Base-by-base conservation (phyloP, 805 yeast genomes). In the Wickerhamomyces bisporus region DNA sequence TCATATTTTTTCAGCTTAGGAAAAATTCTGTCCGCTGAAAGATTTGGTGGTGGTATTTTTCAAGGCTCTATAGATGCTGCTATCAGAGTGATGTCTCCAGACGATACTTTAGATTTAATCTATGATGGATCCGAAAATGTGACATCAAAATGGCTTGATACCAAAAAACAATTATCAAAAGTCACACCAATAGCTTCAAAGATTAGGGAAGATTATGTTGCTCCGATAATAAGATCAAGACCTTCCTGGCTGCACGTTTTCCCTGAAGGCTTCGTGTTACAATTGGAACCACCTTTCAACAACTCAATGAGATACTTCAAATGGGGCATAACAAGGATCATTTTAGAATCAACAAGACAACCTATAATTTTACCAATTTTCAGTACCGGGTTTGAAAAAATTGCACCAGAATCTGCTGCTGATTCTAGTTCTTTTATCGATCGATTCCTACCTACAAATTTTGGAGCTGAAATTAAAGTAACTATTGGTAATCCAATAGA, bases 251-350 rank as follows among this genome's bases (percentile, higher is more conserved):
- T 93, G 41, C 98, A 91, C 57, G 77, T 88, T 4, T 91, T 86
- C 60, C 98, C 98, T 0, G 98, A 91, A 59, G 96, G 95, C 0
- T 86, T 81, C 57, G 98, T 91, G 5, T 73, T 91, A 37, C 98
- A 93, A 58, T 58, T 86, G 34, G 72, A 79, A 43, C 79, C 81
- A 26, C 96, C 96, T 0, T 79, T 77, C 55, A 69, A 73, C 35
- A 84, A 86, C 48, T 87, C 97, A 4, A 86, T 93, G 93, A 69
- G 96, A 45, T 91, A 86, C 61, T 91, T 93, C 69, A 82, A 86
- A 55, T 91, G 98, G 98, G 98, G 98, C 0, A 79, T 88, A 1
- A 76, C 95, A 3, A 70, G 98, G 48, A 57, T 89, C 48, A 70
- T 93, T 5, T 62, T 93, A 39, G 98, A 91, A 58, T 69, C 94